Base-by-base conservation (phyloP, 164 flowering plant genomes). In the Hamamelis virginiana region DNA sequence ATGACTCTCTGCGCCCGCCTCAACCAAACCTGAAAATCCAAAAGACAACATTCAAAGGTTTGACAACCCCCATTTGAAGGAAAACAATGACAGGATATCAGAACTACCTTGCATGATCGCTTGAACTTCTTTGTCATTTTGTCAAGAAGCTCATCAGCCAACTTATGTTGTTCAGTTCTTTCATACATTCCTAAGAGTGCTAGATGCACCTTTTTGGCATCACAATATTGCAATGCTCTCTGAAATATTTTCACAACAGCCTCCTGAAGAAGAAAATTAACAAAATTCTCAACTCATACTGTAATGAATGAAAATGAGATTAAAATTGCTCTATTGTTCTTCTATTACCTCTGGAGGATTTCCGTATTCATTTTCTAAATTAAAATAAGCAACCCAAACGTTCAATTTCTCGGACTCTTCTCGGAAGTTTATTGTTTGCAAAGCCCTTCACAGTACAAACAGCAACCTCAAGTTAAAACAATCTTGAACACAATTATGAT, bases 301-400 rank as follows among this genome's bases (percentile, higher is more conserved):
- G 58, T 26, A 14, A 45, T 1, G 25, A 19, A 13, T 64, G 26
- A 18, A 51, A 0, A 48, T 23, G 15, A 16, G 1, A 28, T 11
- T 19, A 19, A 27, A 28, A 2, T 50, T 0, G 28, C 9, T 26
- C 4, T 25, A 45, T 16, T 46, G 15, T 23, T 0, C 18, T 41
- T 10, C 55, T 38, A 18, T 66, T 76, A 88, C 98, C 95, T 94
- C 86, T 1, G 80, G 94, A 65, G 97, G 97, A 77, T 74, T 85
- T 69, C 97, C 99, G 78, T 81, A 86, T 73, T 86, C 82, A 74
- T 91, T 92, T 79, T 95, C 99, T 74, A 94, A 75, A 75, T 89
- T 92, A 48, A 92, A 84, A 72, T 87, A 91, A 59, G 99, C 99
- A 59, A 87, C 86, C 97, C 97, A 95, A 58, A 92, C 76, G 63